Conservation (phyloP, 2,329 filamentous ascomycete species). For the Exophiala oligosperma region DNA sequence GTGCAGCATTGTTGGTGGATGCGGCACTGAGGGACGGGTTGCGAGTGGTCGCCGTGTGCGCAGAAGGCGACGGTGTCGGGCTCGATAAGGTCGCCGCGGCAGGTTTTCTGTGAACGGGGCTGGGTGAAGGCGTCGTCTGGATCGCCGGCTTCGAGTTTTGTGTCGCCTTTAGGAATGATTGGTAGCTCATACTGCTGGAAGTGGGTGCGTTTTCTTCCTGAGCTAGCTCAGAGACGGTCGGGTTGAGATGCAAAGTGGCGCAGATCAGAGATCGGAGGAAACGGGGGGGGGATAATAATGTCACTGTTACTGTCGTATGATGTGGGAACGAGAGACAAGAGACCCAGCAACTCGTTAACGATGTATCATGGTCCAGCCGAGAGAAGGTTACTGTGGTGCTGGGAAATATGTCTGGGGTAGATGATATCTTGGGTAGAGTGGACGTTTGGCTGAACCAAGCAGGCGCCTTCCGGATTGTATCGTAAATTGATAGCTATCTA, state of each 20-base stretch:
- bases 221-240: not conserved
- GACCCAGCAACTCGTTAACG: not conserved
- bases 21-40: constrained; percentile 7
- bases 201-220: not conserved
- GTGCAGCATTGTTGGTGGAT: constrained; percentile 1
- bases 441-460: too few relatives aligned
- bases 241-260: too few relatives aligned
- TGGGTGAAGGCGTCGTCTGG: constrained; percentile 15
- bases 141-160: constrained; percentile 1
- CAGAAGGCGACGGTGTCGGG: constrained; percentile 9
- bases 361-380: not conserved
- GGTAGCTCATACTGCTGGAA: constrained; percentile 19
- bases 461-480: too few relatives aligned
- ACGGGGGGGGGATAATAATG: too few relatives aligned
- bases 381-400: too few relatives aligned
- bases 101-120: constrained; percentile 21
- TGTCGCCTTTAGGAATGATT: constrained; percentile 20
- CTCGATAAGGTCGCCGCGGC: not conserved
- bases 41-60: constrained; percentile 5
- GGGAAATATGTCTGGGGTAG: too few relatives aligned
- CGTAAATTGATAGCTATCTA: too few relatives aligned
- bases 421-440: too few relatives aligned
- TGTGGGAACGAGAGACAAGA: not conserved
- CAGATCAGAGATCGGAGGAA: too few relatives aligned
- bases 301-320: too few relatives aligned